Percentiles rank a stretch among this genome's conserved stretches.
These are phyloP conservation scores for Paxillus ammoniavirescens DNA, from an alignment of 768 basidiomycete species.

Conservation along the genomic window DNA sequence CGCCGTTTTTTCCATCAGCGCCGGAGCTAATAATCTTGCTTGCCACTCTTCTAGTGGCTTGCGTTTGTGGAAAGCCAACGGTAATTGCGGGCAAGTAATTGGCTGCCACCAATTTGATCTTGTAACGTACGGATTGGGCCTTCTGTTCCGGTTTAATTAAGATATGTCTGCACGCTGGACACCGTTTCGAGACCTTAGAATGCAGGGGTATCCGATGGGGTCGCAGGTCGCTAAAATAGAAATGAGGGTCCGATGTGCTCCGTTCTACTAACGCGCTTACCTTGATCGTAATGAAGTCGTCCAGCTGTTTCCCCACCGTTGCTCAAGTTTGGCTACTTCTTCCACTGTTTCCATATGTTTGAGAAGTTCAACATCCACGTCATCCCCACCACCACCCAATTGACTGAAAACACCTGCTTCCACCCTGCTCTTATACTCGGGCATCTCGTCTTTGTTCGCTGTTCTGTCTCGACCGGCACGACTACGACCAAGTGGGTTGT, in stretches of 20 bases:
- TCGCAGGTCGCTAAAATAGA: constrained; percentile 62
- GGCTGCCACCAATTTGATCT: constrained; percentile 95
- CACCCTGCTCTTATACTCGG: constrained; percentile 71
- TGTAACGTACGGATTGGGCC: constrained; percentile 89
- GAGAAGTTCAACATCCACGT: constrained; percentile 71
- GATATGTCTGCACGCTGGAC: constrained; percentile 91
- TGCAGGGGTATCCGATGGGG: constrained; percentile 91
- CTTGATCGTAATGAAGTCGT: constrained; percentile 57
- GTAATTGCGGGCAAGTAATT: constrained; percentile 91
- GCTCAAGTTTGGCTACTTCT: constrained; percentile 69
- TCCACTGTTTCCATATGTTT: constrained; percentile 57
- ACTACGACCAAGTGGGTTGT: constrained; percentile 57
- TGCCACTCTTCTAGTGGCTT: constrained; percentile 34
- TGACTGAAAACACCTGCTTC: constrained; percentile 58
- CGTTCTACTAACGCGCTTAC: constrained; percentile 37
- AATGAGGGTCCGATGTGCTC: not conserved
- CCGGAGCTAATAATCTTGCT: constrained; percentile 36
- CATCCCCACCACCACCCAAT: constrained; percentile 58
- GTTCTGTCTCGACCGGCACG: constrained; percentile 58
- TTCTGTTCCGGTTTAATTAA: constrained; percentile 99
- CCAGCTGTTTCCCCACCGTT: constrained; percentile 85
- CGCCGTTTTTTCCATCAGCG: constrained; percentile 36
- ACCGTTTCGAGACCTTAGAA: constrained; percentile 94
- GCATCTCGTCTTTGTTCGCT: constrained; percentile 72
- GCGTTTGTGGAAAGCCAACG: constrained; percentile 62